A percentile compares a stretch with the other conserved stretches of the same genome.
These are phyloP conservation scores for Tricladium varicosporioides DNA, from an alignment of 2,329 filamentous ascomycete species.

Conservation along the genomic window DNA sequence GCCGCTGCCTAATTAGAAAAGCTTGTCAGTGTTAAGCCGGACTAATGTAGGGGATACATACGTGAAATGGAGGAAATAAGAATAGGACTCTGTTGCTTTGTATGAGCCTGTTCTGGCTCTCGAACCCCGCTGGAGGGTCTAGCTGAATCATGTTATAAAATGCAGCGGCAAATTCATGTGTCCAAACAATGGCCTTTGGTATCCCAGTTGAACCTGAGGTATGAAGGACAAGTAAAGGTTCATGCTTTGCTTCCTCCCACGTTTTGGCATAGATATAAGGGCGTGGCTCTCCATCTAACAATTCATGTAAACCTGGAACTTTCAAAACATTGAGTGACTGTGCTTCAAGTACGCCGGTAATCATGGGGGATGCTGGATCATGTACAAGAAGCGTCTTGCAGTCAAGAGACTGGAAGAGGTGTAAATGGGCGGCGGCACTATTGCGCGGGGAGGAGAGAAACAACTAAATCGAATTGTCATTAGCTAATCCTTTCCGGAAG, in stretches of 20 bases:
- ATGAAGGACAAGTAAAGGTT: constrained; percentile 40
- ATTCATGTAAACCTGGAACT: constrained; percentile 21
- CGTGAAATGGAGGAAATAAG: background rate
- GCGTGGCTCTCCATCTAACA: constrained; percentile 23
- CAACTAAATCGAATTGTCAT: background rate
- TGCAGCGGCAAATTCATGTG: constrained; percentile 27
- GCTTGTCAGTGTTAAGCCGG: no score
- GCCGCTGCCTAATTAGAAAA: background rate
- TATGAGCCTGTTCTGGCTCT: background rate
- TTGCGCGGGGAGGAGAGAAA: background rate
- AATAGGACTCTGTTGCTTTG: background rate
- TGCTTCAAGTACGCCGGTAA: background rate
- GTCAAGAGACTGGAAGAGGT: background rate
- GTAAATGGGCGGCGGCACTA: background rate
- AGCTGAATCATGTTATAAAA: background rate
- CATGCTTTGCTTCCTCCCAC: constrained; percentile 34
- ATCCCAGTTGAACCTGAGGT: constrained; percentile 43
- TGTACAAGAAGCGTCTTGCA: background rate
- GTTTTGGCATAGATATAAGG: constrained; percentile 33
- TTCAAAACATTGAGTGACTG: background rate
- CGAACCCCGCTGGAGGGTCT: background rate
- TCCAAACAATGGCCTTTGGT: constrained; percentile 39
- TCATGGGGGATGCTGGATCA: background rate
- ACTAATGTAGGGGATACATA: background rate
- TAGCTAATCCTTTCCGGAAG: background rate